Base-by-base conservation (phyloP, 192 early-diverging fungal species). In the Linderina pennispora region DNA sequence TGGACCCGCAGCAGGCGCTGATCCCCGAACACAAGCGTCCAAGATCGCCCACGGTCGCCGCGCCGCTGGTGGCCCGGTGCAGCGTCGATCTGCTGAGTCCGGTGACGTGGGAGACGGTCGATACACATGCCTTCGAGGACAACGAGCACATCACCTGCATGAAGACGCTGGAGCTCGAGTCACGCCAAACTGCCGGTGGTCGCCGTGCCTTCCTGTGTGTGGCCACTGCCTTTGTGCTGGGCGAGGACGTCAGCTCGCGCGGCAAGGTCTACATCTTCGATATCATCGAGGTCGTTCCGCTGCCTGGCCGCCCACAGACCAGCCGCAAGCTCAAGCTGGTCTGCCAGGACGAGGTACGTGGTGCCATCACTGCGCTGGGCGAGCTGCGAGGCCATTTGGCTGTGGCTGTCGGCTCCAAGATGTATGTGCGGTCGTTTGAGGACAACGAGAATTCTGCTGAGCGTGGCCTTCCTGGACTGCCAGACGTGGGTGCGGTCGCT, bases 251-350 rank as follows among this genome's bases (percentile, higher is more conserved):
- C 19, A 66, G 90, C 0, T 82, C 85, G 60, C 77, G 90, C 32
- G 97, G 97, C 48, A 75, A 89, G 77, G 78, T 97, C 36, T 84
- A 91, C 36, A 67, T 99, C 19, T 97, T 87, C 54, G 97, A 99
- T 35, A 80, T 97, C 28, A 88, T 95, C 68, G 91, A 94, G 64
- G 92, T 99, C 25, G 92, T 99, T 23, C 97, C 97, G 4, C 91
- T 96, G 58, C 83, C 86, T 0, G 88, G 89, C 34, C 88, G 88
- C 40, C 94, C 97, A 21, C 89, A 92, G 63, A 94, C 92, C 1
- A 92, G 89, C 55, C 91, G 92, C 56, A 85, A 86, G 48, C 83
- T 94, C 48, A 97, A 98, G 49, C 53, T 87, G 40, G 58, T 94
- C 20, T 88, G 79, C 44, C 73, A 71, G 11, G 85, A 87, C 40